phyloP scores from a whole-genome alignment of 2,329 filamentous ascomycete species.

The Sporothrix luriei region DNA sequence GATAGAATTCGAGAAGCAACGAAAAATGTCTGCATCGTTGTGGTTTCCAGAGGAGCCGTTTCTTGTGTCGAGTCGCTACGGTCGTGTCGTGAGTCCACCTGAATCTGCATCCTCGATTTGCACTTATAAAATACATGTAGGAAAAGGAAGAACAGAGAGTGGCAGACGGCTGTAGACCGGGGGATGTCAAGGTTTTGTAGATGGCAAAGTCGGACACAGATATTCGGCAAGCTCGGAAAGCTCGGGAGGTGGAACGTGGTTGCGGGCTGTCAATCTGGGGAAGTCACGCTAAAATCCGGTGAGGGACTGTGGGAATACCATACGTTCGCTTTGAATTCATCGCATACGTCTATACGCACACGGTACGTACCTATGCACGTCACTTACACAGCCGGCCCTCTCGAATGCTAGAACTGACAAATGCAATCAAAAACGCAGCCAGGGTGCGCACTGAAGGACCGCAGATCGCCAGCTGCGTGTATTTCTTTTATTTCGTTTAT shows the following conservation, averaged over 20 bases:
- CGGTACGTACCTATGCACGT: background rate
- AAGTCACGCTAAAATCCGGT: background rate
- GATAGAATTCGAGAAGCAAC: too few relatives aligned
- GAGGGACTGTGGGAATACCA: background rate
- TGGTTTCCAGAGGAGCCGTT: background rate
- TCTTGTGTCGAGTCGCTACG: background rate
- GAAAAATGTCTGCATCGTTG: background rate
- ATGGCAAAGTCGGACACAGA: background rate
- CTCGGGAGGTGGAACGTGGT: background rate
- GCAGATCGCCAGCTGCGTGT: background rate
- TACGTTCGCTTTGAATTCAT: too few relatives aligned
- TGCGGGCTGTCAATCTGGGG: background rate
- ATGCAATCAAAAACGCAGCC: background rate
- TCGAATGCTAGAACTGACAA: background rate
- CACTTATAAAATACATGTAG: background rate
- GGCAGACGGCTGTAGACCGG: background rate
- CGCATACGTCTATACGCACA: background rate
- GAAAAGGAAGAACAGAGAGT: background rate
- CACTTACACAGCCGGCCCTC: background rate
- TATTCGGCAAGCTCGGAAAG: slow-evolving; percentile 17
- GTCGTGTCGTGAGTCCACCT: background rate
- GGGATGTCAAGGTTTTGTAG: slow-evolving; percentile 1
- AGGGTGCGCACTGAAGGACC: background rate
- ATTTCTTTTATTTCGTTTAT: background rate
- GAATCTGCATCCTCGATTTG: background rate